Percentiles rank a stretch among this genome's conserved stretches.
Evolutionary conservation across 306 rosid genomes (phyloP).

Genomic region (Cucurbita maxima): DNA sequence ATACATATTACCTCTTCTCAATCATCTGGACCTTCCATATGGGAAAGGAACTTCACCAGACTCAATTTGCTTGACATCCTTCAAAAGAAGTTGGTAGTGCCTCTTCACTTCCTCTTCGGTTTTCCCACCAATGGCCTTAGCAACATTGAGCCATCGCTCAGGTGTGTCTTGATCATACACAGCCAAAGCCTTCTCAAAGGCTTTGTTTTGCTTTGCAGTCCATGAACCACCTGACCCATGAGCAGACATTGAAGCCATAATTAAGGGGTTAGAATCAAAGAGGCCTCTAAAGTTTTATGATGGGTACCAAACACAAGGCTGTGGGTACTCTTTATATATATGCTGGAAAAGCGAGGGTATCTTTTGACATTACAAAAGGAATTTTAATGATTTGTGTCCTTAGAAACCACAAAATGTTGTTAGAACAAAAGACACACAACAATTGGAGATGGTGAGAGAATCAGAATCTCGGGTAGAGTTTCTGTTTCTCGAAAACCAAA

Average conservation of each 20-base stretch:
- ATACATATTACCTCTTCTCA: not conserved
- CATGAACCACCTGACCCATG: not conserved
- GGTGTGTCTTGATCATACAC: slow-evolving; percentile 23
- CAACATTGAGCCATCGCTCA: slow-evolving; percentile 27
- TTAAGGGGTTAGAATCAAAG: too few relatives aligned
- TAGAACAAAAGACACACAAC: not conserved
- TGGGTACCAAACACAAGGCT: not conserved
- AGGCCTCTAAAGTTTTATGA: too few relatives aligned
- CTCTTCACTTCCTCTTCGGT: slow-evolving; percentile 6
- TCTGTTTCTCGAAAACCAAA: not conserved
- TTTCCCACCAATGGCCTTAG: slow-evolving; percentile 19
- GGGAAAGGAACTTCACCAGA: not conserved
- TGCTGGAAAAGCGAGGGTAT: not conserved
- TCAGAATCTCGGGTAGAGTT: not conserved
- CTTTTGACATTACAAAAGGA: not conserved
- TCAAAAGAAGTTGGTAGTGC: not conserved
- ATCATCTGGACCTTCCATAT: not conserved
- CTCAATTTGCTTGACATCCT: not conserved
- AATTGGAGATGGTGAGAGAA: not conserved
- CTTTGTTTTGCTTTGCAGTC: not conserved
- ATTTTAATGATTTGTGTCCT: not conserved
- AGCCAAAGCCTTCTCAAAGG: slow-evolving; percentile 13
- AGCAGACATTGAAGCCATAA: not conserved
- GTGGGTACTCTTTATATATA: not conserved
- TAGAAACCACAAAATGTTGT: not conserved